These are phyloP conservation scores for Lathyrus sativus DNA, from an alignment of 306 rosid species.

Conservation along the genomic window DNA sequence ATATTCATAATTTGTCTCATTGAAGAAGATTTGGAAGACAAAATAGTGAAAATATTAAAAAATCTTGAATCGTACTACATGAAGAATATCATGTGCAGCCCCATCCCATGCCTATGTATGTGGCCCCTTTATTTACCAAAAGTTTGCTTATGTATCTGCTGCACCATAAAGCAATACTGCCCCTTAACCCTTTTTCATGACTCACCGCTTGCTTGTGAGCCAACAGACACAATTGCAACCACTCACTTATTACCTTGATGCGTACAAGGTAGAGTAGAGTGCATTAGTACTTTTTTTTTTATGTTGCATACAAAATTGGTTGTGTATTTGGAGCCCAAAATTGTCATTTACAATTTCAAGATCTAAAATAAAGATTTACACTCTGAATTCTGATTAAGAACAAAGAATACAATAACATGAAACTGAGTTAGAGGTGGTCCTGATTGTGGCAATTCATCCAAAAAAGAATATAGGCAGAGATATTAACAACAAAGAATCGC, in stretches of 20 bases:
- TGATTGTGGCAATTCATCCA: constrained; percentile 38
- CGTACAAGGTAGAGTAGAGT: neutral
- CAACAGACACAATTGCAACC: neutral
- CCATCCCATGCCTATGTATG: constrained; percentile 15
- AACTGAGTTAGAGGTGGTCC: constrained; percentile 38
- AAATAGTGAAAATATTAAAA: neutral
- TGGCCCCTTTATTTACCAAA: constrained; percentile 37
- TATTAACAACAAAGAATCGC: constrained; percentile 34
- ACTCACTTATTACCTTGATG: neutral
- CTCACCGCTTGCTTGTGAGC: constrained; percentile 43
- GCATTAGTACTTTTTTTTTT: too few species aligned
- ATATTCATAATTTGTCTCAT: constrained; percentile 25
- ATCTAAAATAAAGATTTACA: too few species aligned
- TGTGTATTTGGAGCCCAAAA: too few species aligned
- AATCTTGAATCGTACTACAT: constrained; percentile 28
- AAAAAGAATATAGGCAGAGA: constrained; percentile 7
- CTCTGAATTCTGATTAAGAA: too few species aligned
- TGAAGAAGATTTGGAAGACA: neutral
- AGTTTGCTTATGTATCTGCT: neutral
- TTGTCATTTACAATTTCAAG: too few species aligned
- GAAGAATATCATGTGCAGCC: constrained; percentile 37
- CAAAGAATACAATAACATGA: neutral
- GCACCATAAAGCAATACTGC: constrained; percentile 37
- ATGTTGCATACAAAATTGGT: too few species aligned
- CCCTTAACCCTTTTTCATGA: constrained; percentile 1